Conservation (phyloP, 345 rosid species). For the Salix arbutifolia region DNA sequence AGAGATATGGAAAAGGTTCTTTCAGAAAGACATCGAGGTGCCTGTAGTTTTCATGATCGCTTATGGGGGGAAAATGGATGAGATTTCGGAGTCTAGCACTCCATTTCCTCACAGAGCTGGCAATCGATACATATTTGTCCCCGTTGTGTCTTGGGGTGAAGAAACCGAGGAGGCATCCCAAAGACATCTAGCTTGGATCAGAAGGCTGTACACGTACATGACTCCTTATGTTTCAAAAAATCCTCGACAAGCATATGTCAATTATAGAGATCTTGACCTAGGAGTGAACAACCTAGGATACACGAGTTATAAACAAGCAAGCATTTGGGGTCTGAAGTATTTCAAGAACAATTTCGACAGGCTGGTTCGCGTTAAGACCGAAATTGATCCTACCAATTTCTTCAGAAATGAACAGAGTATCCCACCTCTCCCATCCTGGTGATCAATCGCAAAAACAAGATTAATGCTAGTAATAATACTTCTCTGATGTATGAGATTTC, state of each 20-base stretch:
- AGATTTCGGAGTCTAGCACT: slow-evolving; percentile 27
- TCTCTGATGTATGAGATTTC: no score
- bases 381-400: no score
- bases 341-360: no score
- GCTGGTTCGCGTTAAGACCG: no score
- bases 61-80: slow-evolving; percentile 57
- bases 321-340: no score
- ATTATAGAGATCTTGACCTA: slow-evolving; percentile 18
- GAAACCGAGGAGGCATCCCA: slow-evolving; percentile 22
- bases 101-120: slow-evolving; percentile 50
- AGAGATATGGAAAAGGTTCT: slow-evolving; percentile 47
- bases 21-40: slow-evolving; percentile 2
- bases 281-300: background rate
- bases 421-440: no score
- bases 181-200: slow-evolving; percentile 16
- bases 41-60: slow-evolving; percentile 39
- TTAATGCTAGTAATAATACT: no score
- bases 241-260: slow-evolving; percentile 43
- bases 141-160: slow-evolving; percentile 35
- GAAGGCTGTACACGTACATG: slow-evolving; percentile 35
- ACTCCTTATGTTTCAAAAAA: slow-evolving; percentile 46
- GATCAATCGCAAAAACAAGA: no score
- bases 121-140: slow-evolving; percentile 43
- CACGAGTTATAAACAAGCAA: no score
- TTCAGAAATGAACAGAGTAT: no score